Evolutionary conservation across 768 basidiomycete species (phyloP).

Genomic region (Trametes villosa): DNA sequence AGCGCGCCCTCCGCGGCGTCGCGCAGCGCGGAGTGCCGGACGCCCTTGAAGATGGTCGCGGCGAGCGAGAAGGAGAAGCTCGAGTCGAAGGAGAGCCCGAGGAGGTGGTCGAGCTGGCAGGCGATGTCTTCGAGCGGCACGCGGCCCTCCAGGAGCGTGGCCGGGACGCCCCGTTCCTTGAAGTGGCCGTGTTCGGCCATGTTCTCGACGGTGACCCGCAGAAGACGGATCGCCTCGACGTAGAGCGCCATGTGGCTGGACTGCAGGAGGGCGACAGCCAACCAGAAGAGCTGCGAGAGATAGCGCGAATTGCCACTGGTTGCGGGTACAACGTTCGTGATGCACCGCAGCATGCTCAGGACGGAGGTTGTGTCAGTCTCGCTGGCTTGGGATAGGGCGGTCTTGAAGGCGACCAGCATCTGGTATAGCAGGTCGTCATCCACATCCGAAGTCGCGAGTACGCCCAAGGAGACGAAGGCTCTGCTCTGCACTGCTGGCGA

Average conservation of each 20-base stretch:
- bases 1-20: slow-evolving; percentile 65
- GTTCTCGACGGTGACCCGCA: slow-evolving; percentile 65
- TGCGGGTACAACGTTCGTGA: slow-evolving; percentile 76
- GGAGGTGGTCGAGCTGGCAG: slow-evolving; percentile 69
- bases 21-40: slow-evolving; percentile 68
- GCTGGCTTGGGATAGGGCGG: slow-evolving; percentile 66
- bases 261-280: slow-evolving; percentile 83
- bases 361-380: slow-evolving; percentile 73
- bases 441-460: slow-evolving; percentile 82
- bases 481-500: slow-evolving; percentile 88
- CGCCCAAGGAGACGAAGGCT: slow-evolving; percentile 82
- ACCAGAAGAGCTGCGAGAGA: slow-evolving; percentile 80
- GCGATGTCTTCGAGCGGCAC: slow-evolving; percentile 67
- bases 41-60: slow-evolving; percentile 83
- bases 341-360: slow-evolving; percentile 87
- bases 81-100: slow-evolving; percentile 76
- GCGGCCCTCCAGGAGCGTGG: slow-evolving; percentile 67
- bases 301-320: slow-evolving; percentile 73
- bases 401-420: slow-evolving; percentile 85
- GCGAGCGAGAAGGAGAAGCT: slow-evolving; percentile 85
- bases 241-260: slow-evolving; percentile 74
- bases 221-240: slow-evolving; percentile 66
- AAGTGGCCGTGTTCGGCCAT: slow-evolving; percentile 68
- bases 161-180: slow-evolving; percentile 53
- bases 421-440: slow-evolving; percentile 95